Evolutionary conservation across 192 early-diverging fungal genomes (phyloP), one percentile per base, ranked within the genome.

Genomic region (Backusella morwellensis): DNA sequence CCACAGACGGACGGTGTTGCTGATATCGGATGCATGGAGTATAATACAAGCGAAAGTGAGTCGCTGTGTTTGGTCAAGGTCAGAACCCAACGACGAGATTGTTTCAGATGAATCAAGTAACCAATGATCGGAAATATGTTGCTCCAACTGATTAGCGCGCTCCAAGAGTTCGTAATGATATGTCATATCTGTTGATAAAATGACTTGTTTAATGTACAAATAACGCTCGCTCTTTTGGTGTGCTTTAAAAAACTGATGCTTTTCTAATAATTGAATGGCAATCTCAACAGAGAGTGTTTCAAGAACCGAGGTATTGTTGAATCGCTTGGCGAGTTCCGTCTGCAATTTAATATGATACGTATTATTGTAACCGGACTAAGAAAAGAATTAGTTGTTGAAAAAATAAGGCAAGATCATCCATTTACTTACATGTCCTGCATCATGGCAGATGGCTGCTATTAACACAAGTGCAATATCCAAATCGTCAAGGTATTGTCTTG

Each of bases 181-280:
- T 12, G 85, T 80, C 95, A 97, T 97, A 77, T 97, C 96, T 6
- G 96, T 97, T 41, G 89, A 86, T 50, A 97, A 84, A 66, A 97
- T 95, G n/a, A 87, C 90, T 71, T 92, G 89, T 23, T 79, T 72
- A 70, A 92, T 87, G 17, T 84, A 75, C 12, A 70, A 32, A 38
- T 75, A 74, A 41, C 91, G 79, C 35, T 78, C 50, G 1, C 66
- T 75, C 36, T 85, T 84, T 0, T 83, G 86, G 41, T 81, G 78
- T 52, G 88, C 88, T 68, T 84, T 86, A 35, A 95, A 81, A 15
- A 96, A 72, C 26, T 77, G 54, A 78, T 95, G 93, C 72, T 92
- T 93, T 12, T 72, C 75, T 35, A 97, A 82, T 32, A 94, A 85
- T 4, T 87, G 84, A 68, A 85, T 81, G 3, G 94, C 84, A 35